These are phyloP conservation scores for Mycena leptocephala DNA, from an alignment of 768 basidiomycete genomes.

Conservation along the genomic window DNA sequence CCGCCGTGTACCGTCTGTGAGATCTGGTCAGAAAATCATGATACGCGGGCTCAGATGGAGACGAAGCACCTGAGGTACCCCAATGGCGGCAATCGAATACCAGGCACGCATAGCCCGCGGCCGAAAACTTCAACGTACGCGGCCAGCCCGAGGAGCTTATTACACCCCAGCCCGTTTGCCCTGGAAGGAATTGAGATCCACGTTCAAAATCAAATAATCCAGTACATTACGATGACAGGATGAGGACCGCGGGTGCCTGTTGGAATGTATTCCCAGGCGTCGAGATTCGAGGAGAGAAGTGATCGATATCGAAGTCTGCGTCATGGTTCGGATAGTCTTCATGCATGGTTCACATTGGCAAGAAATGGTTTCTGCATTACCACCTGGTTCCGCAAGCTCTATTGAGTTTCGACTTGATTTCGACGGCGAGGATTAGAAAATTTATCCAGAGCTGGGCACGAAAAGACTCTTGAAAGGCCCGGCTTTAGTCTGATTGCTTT, in stretches of 20 bases:
- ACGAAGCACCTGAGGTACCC: constrained; percentile 47
- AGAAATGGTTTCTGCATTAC: too few species aligned
- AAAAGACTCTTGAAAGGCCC: too few species aligned
- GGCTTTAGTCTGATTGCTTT: too few species aligned
- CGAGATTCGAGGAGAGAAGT: constrained; percentile 50
- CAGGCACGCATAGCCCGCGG: constrained; percentile 47
- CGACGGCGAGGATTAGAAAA: too few species aligned
- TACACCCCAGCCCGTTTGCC: constrained; percentile 47
- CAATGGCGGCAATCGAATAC: constrained; percentile 55
- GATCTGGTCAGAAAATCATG: neutral
- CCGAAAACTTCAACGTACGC: constrained; percentile 47
- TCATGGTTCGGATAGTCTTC: neutral
- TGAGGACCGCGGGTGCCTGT: constrained; percentile 2
- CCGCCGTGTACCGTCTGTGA: constrained; percentile 47
- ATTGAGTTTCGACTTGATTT: too few species aligned
- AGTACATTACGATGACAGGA: constrained; percentile 42
- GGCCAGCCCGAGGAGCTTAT: constrained; percentile 45
- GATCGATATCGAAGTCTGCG: constrained; percentile 30
- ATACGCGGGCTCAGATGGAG: neutral
- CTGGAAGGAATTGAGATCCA: constrained; percentile 29
- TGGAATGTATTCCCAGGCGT: constrained; percentile 51
- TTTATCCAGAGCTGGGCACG: too few species aligned
- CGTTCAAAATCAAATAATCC: too few species aligned
- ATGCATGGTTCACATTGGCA: too few species aligned
- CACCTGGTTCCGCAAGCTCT: too few species aligned